Evolutionary conservation across 2,329 filamentous ascomycete species (phyloP).

Genomic region (Alternaria metachromatica): DNA sequence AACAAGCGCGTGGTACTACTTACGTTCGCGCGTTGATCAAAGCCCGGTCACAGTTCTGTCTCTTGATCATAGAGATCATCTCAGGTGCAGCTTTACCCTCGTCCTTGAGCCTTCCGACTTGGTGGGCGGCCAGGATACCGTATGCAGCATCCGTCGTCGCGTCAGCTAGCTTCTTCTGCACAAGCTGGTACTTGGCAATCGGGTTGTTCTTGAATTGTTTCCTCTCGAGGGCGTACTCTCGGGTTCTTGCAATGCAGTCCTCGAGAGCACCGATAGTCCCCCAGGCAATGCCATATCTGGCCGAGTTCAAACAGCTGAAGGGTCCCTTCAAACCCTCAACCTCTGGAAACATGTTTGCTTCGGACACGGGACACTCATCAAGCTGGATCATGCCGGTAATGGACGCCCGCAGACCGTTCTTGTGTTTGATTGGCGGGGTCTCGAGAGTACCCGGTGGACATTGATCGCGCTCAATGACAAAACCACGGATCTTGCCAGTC

Average conservation of each 20-base stretch:
- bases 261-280: constrained; percentile 94
- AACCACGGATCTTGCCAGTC: constrained; percentile 93
- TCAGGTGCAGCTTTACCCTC: constrained; percentile 86
- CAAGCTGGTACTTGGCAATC: constrained; percentile 91
- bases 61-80: constrained; percentile 97
- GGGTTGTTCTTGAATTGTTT: constrained; percentile 97
- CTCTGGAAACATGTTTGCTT: constrained; percentile 91
- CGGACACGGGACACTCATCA: constrained; percentile 85
- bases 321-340: constrained; percentile 87
- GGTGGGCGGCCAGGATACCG: constrained; percentile 85
- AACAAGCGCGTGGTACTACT: constrained; percentile 30
- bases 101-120: constrained; percentile 93
- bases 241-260: constrained; percentile 81
- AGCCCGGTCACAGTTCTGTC: constrained; percentile 94
- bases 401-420: constrained; percentile 90
- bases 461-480: constrained; percentile 82
- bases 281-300: constrained; percentile 90
- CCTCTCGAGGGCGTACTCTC: constrained; percentile 87
- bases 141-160: constrained; percentile 89
- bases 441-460: constrained; percentile 89
- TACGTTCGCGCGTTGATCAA: constrained; percentile 75
- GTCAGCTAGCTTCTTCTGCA: constrained; percentile 97
- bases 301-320: constrained; percentile 93
- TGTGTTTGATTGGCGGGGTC: constrained; percentile 91
- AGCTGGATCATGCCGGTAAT: constrained; percentile 98